Conservation (phyloP, 2,329 filamentous ascomycete species). For the Biscogniauxia mediterranea region DNA sequence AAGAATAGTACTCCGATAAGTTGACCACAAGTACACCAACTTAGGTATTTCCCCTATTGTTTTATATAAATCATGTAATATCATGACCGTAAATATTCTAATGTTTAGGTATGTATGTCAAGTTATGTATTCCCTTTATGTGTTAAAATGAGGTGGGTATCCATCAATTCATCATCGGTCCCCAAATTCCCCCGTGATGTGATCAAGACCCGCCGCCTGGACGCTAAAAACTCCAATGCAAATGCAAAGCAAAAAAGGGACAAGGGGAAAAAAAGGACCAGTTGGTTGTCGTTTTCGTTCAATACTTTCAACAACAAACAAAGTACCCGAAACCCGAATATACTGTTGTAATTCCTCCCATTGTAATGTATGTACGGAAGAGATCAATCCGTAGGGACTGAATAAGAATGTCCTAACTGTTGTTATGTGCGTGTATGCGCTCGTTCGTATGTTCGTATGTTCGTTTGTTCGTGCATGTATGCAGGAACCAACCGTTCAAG, state of each 20-base stretch:
- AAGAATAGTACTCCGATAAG: no score
- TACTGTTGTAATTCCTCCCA: not conserved
- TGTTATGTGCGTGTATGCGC: not conserved
- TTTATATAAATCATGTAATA: not conserved
- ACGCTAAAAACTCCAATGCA: slow-evolving; percentile 18
- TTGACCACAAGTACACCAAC: not conserved
- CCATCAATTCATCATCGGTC: not conserved
- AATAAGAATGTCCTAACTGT: slow-evolving; percentile 1
- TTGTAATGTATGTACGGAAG: slow-evolving; percentile 7
- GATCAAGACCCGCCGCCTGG: slow-evolving; percentile 13
- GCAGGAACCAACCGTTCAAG: slow-evolving; percentile 20
- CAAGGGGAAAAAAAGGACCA: slow-evolving; percentile 6
- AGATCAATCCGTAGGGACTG: slow-evolving; percentile 7
- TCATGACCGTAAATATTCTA: slow-evolving; percentile 1
- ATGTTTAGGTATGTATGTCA: not conserved
- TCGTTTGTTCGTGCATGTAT: slow-evolving; percentile 7
- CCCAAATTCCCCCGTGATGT: slow-evolving; percentile 14
- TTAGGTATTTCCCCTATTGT: not conserved
- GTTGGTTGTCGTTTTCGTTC: not conserved
- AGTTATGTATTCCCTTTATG: slow-evolving; percentile 1
- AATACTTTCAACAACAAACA: not conserved
- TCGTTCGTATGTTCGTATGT: slow-evolving; percentile 6
- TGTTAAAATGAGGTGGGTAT: not conserved
- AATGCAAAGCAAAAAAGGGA: slow-evolving; percentile 12
- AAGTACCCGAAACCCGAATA: slow-evolving; percentile 1